These are phyloP conservation scores for Xylaria venustula DNA, from an alignment of 495 filamentous ascomycete genomes.

Conservation along the genomic window DNA sequence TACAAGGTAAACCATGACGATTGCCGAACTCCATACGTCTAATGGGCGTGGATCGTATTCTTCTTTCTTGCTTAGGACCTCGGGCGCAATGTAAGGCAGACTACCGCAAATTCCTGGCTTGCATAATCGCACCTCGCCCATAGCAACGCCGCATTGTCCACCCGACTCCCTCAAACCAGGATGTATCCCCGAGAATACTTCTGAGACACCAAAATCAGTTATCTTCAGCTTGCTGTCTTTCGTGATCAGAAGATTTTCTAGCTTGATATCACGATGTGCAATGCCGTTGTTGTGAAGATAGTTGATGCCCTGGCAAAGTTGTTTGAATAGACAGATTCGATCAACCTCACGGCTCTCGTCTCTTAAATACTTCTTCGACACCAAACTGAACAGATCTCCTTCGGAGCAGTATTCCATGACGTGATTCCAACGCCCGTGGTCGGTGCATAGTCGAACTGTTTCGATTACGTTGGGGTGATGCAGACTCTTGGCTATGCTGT, in stretches of 20 bases:
- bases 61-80: conserved; percentile 63
- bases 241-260: conserved; percentile 72
- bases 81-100: conserved; percentile 74
- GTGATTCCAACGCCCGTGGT: conserved; percentile 69
- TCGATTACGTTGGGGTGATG: conserved; percentile 79
- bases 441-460: conserved; percentile 65
- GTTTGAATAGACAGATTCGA: conserved; percentile 76
- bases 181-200: conserved; percentile 73
- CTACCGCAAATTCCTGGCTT: conserved; percentile 73
- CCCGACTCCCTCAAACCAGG: conserved; percentile 64
- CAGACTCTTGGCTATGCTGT: conserved; percentile 70
- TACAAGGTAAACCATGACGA: conserved; percentile 68
- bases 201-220: conserved; percentile 76
- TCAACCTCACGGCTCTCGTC: conserved; percentile 62
- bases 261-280: conserved; percentile 80
- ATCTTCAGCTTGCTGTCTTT: conserved; percentile 72
- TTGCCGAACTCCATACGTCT: conserved; percentile 77
- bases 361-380: conserved; percentile 61
- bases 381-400: conserved; percentile 70
- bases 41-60: conserved; percentile 72
- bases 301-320: conserved; percentile 66
- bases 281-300: conserved; percentile 71
- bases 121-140: conserved; percentile 65
- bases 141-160: conserved; percentile 63
- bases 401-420: conserved; percentile 82